phyloP scores from a whole-genome alignment of 2,329 filamentous ascomycete species.

The Claviceps arundinis region DNA sequence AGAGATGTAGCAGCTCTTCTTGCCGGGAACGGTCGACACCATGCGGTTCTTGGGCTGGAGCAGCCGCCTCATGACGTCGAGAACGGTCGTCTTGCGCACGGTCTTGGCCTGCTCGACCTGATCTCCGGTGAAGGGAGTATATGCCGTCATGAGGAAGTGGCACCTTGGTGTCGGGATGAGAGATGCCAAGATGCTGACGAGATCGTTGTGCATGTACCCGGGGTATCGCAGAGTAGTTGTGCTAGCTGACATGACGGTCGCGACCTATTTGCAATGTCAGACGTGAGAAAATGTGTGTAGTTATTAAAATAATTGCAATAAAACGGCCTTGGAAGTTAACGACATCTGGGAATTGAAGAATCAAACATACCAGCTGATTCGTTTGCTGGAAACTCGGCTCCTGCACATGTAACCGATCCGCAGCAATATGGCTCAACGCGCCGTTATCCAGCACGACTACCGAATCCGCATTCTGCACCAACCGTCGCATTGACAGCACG shows the following conservation, averaged over 20 bases:
- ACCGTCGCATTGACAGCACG: slow-evolving; percentile 73
- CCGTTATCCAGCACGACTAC: slow-evolving; percentile 97
- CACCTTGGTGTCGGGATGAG: slow-evolving; percentile 92
- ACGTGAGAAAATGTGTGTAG: background rate
- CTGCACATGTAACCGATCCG: slow-evolving; percentile 86
- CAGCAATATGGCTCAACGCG: slow-evolving; percentile 82
- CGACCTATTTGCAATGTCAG: slow-evolving; percentile 37
- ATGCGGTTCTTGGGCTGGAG: slow-evolving; percentile 98
- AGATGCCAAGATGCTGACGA: slow-evolving; percentile 90
- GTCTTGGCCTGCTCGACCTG: slow-evolving; percentile 96
- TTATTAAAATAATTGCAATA: background rate
- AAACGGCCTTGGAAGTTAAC: too few species aligned
- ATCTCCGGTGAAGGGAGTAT: slow-evolving; percentile 93
- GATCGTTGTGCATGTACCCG: slow-evolving; percentile 99
- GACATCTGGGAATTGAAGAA: background rate
- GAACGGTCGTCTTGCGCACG: slow-evolving; percentile 90
- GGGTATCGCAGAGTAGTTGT: slow-evolving; percentile 94
- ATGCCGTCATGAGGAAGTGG: slow-evolving; percentile 97
- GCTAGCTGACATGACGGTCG: slow-evolving; percentile 96
- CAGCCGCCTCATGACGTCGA: slow-evolving; percentile 92
- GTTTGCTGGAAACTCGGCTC: slow-evolving; percentile 95
- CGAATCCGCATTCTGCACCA: slow-evolving; percentile 94
- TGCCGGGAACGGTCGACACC: slow-evolving; percentile 90
- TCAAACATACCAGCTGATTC: slow-evolving; percentile 62
- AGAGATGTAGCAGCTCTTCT: slow-evolving; percentile 98